Base-by-base conservation (phyloP, 306 rosid genomes). In the Prunus davidiana region DNA sequence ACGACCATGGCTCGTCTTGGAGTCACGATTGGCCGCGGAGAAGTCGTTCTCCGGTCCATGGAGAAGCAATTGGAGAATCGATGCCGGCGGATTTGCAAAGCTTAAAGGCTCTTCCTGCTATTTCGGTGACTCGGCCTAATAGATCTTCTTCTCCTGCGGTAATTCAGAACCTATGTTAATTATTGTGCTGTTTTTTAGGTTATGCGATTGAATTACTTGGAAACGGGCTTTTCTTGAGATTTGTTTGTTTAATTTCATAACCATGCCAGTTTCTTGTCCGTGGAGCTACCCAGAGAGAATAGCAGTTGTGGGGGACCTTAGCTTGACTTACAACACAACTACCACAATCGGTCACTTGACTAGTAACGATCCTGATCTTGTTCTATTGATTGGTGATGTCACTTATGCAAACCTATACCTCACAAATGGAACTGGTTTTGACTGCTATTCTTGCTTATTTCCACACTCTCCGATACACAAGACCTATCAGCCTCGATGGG, bases 401-500 rank as follows among this genome's bases (percentile, higher is more conserved):
- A 82, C 89, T 50, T 93, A 93, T 66, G 96, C 98, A 5, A 91
- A 91, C 52, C 67, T 88, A 57, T 93, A 93, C 77, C 95, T 93
- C 74, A 89, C 98, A 34, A 89, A 91, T 84, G 96, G 98, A 54
- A 93, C 95, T 12, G 90, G 98, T 56, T 78, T 95, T 20, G 87
- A 87, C 79, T 91, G 98, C 82, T 91, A 93, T 85, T 82, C 88
- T 61, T 91, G 98, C 84, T 70, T 91, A 2, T 93, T 93, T 85
- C 76, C 89, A 24, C 89, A 24, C 25, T 86, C 89, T 75, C 96
- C 93, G 15, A 91, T 93, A 54, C 98, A 91, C 54, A 93, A 93
- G 87, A 85, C 94, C 56, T 93, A 87, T 85, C 98, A 89, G 82
- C 98, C 96, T 89, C 84, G 93, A 65, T 93, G 96, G 98, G 98